Evolutionary conservation across 306 rosid genomes (phyloP), one percentile per base, ranked within the genome.

Genomic region (Neltuma alba): DNA sequence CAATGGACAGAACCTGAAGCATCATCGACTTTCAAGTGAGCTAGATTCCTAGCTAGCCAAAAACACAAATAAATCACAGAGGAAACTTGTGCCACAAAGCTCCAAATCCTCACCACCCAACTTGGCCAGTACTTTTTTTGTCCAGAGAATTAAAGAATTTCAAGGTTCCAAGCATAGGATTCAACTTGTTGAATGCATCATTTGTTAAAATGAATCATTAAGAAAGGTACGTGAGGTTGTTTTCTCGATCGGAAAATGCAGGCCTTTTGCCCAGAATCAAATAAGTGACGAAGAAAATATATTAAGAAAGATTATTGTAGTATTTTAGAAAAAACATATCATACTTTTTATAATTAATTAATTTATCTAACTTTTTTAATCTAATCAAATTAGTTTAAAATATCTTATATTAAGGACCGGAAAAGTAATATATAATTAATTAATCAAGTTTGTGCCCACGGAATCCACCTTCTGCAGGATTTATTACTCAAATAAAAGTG

Each of bases 381-480:
- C 3, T 42, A 12, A 42, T n/a, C n/a, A n/a, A n/a, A n/a, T n/a
- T n/a, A n/a, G n/a, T n/a, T n/a, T n/a, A n/a, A n/a, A n/a, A n/a
- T n/a, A n/a, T n/a, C n/a, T n/a, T 42, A 9, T 42, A 12, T 42
- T 9, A 1, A 42, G 16, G 48, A 42, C 12, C 2, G 3, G 0
- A 0, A 37, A 37, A 1, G 7, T 40, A 10, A n/a, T n/a, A n/a
- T n/a, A n/a, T n/a, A n/a, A n/a, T n/a, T 40, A 40, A 28, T 61
- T 10, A 58, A 42, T 25, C 20, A 36, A 38, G 58, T 57, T 70
- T 18, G 31, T 62, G 61, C 63, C 25, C 54, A 45, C n/a, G 70
- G 82, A 76, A 82, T 85, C 86, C 80, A 82, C 86, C 76, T 72
- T 76, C 71, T 12, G 41, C 61, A 79, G 77, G 64, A 70, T 62